A percentile compares a stretch with the other conserved stretches of the same genome.
These are phyloP conservation scores for Boletus calvinii DNA, from an alignment of 1,284 basidiomycete genomes.

Conservation along the genomic window DNA sequence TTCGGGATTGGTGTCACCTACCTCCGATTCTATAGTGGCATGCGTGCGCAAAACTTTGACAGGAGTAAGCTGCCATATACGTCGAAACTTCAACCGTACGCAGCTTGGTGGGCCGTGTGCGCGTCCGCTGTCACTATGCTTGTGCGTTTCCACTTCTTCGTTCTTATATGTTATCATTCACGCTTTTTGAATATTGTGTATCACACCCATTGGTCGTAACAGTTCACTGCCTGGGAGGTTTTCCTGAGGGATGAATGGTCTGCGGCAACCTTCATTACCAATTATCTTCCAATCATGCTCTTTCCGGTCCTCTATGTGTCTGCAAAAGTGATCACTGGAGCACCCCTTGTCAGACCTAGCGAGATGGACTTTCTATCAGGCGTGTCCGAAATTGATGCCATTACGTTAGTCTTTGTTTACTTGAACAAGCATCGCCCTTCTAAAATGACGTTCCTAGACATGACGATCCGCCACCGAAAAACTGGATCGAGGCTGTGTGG, in stretches of 20 bases:
- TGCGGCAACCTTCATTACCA: slow-evolving; percentile 40
- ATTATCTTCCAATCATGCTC: slow-evolving; percentile 57
- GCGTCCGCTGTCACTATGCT: slow-evolving; percentile 40
- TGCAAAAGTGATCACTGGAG: slow-evolving; percentile 41
- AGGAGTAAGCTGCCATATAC: slow-evolving; percentile 50
- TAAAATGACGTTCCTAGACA: slow-evolving; percentile 9
- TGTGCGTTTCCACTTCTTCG: slow-evolving; percentile 25
- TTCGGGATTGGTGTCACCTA: slow-evolving; percentile 59
- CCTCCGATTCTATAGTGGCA: slow-evolving; percentile 58
- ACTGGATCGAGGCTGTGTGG: slow-evolving; percentile 20
- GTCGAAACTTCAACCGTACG: slow-evolving; percentile 45
- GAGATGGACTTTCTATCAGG: slow-evolving; percentile 60
- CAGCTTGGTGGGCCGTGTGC: slow-evolving; percentile 42
- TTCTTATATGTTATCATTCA: too few relatives aligned
- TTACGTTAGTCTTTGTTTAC: slow-evolving; percentile 32
- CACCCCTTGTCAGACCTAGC: slow-evolving; percentile 34
- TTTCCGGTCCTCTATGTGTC: slow-evolving; percentile 57
- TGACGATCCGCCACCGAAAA: slow-evolving; percentile 24
- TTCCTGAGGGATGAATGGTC: slow-evolving; percentile 41
- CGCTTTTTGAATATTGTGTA: not conserved
- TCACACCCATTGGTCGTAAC: not conserved
- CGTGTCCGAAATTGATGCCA: slow-evolving; percentile 48
- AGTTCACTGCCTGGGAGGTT: slow-evolving; percentile 43
- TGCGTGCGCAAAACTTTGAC: slow-evolving; percentile 53
- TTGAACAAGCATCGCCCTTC: not conserved